A percentile compares a stretch with the other conserved stretches of the same genome.
Conservation (phyloP, 2,329 filamentous ascomycete species). For the Tolypocladium pustulatum region DNA sequence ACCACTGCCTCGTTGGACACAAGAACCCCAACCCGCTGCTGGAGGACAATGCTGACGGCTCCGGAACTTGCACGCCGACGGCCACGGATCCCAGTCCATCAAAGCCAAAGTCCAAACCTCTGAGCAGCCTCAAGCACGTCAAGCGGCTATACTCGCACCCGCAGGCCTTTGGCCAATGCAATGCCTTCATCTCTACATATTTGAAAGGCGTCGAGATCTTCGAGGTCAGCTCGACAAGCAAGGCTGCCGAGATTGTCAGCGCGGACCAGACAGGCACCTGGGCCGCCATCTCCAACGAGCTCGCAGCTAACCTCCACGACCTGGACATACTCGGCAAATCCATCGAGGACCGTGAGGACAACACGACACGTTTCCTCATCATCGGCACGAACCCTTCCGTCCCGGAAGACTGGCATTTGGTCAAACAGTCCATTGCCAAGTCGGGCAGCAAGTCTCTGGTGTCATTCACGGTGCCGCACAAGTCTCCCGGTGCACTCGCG, state of each 20-base stretch:
- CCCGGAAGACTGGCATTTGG: slow-evolving; percentile 14
- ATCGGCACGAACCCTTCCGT: slow-evolving; percentile 30
- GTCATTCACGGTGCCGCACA: slow-evolving; percentile 73
- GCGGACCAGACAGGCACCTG: slow-evolving; percentile 46
- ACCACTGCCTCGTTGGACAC: slow-evolving; percentile 72
- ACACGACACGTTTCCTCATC: slow-evolving; percentile 72
- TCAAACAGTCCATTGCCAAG: slow-evolving; percentile 13
- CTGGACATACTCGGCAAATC: slow-evolving; percentile 58
- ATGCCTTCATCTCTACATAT: slow-evolving; percentile 57
- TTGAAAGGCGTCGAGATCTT: slow-evolving; percentile 68
- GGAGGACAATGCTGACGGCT: slow-evolving; percentile 20
- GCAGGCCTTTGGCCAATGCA: slow-evolving; percentile 91
- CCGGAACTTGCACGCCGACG: slow-evolving; percentile 41
- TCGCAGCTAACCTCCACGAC: slow-evolving; percentile 59
- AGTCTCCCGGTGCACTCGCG: slow-evolving; percentile 70
- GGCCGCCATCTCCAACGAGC: slow-evolving; percentile 68
- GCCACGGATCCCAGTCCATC: slow-evolving; percentile 29
- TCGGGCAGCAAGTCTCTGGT: slow-evolving; percentile 58
- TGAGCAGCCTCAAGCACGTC: slow-evolving; percentile 48
- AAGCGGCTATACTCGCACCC: slow-evolving; percentile 82
- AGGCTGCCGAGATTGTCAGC: slow-evolving; percentile 67
- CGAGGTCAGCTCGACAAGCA: slow-evolving; percentile 77
- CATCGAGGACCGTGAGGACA: slow-evolving; percentile 66
- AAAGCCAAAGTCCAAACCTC: slow-evolving; percentile 36
- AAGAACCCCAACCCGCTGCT: slow-evolving; percentile 14